Conservation (phyloP, 176 grass and related monocot species). For the Musa schizocarpa region DNA sequence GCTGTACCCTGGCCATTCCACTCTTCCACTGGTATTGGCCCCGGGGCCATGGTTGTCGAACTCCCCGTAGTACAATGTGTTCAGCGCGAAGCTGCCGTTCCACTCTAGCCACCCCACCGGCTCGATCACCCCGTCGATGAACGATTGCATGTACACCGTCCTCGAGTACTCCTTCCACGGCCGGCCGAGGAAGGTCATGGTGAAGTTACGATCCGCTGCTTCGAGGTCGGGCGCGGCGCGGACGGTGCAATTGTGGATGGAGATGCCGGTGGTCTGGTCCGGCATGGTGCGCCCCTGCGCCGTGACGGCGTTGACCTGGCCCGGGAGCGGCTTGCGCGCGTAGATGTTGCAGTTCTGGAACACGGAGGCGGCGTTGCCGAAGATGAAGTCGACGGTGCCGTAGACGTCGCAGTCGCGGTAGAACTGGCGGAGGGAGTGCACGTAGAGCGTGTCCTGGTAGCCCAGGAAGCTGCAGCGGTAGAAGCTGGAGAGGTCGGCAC, state of each 20-base stretch:
- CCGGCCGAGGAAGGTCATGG: conserved; percentile 29
- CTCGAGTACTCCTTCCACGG: conserved; percentile 59
- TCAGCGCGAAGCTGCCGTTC: conserved; percentile 41
- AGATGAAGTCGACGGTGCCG: conserved; percentile 53
- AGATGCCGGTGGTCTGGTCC: conserved; percentile 39
- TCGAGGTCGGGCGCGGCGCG: conserved; percentile 23
- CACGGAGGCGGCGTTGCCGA: conserved; percentile 45
- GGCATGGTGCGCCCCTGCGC: conserved; percentile 46
- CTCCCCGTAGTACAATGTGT: conserved; percentile 53
- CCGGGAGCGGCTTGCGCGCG: conserved; percentile 17
- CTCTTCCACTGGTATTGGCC: conserved; percentile 24
- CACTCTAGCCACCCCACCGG: conserved; percentile 45
- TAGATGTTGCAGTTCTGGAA: conserved; percentile 55
- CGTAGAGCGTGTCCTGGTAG: conserved; percentile 64
- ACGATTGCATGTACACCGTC: conserved; percentile 50
- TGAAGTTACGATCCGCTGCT: conserved; percentile 15
- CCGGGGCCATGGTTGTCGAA: conserved; percentile 42
- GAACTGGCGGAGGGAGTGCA: conserved; percentile 44
- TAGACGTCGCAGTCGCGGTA: conserved; percentile 52
- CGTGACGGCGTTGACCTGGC: conserved; percentile 30
- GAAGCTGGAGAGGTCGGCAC: conserved; percentile 23
- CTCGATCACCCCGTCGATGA: conserved; percentile 34
- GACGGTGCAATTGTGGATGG: conserved; percentile 35
- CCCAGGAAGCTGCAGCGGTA: conserved; percentile 37
- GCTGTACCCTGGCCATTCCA: conserved; percentile 42